phyloP scores from a whole-genome alignment of 306 rosid genomes.

The Acacia acuminata region DNA sequence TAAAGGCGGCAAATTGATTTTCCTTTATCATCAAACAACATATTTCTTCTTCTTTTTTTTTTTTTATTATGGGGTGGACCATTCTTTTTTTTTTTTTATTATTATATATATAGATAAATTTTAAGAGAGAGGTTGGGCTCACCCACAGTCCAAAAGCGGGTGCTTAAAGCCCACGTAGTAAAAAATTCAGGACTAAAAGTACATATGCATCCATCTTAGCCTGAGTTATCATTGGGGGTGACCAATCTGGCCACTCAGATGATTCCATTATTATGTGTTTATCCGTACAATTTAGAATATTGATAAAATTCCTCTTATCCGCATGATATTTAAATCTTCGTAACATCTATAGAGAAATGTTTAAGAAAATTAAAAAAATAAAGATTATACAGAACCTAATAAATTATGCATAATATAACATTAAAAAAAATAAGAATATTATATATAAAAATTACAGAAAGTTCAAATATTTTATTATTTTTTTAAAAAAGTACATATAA shows the following conservation, averaged over 20 bases:
- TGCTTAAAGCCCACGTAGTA: too few relatives aligned
- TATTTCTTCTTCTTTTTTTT: neutral
- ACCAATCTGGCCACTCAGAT: neutral
- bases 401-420: neutral
- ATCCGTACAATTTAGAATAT: neutral
- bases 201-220: too few relatives aligned
- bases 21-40: neutral
- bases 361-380: too few relatives aligned
- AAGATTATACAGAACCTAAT: too few relatives aligned
- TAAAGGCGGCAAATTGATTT: neutral
- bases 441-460: neutral
- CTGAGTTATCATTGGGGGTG: neutral
- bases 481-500: too few relatives aligned
- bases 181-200: too few relatives aligned
- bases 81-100: too few relatives aligned
- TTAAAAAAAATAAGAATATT: neutral
- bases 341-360: too few relatives aligned
- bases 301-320: neutral
- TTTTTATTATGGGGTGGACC: neutral
- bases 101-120: too few relatives aligned
- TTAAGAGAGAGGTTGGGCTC: too few relatives aligned
- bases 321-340: neutral
- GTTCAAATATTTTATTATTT: too few relatives aligned
- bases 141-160: too few relatives aligned
- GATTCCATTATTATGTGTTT: neutral